Conservation (phyloP, 345 rosid species). For the Diplotaxis tenuifolia region DNA sequence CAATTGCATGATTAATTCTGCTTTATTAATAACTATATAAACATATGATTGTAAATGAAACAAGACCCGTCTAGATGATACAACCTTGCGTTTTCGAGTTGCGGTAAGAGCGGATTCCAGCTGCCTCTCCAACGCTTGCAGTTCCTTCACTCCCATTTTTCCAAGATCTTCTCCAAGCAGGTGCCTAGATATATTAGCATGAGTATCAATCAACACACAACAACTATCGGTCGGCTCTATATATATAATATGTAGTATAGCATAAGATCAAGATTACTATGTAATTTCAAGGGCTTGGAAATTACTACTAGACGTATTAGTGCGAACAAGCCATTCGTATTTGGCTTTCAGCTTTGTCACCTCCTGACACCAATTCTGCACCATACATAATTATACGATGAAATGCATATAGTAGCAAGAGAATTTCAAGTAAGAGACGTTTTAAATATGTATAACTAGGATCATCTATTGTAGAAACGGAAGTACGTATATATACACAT, state of each 20-base stretch:
- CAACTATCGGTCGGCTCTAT: not conserved
- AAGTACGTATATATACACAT: constrained; percentile 11
- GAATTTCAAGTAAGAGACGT: not conserved
- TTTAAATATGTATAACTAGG: not conserved
- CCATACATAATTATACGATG: not conserved
- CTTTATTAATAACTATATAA: not conserved
- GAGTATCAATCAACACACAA: constrained; percentile 9
- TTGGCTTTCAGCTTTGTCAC: constrained; percentile 68
- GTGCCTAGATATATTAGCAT: constrained; percentile 44
- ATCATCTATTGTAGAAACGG: not conserved
- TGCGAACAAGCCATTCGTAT: constrained; percentile 76
- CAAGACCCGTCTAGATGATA: constrained; percentile 13
- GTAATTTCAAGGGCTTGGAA: not conserved
- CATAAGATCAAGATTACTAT: not conserved
- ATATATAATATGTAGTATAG: not conserved
- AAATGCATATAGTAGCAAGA: constrained; percentile 3
- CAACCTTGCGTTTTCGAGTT: constrained; percentile 79
- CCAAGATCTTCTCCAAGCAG: constrained; percentile 93
- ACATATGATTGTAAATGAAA: constrained; percentile 11
- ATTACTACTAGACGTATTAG: constrained; percentile 58
- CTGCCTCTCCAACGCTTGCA: constrained; percentile 74
- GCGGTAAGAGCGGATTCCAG: constrained; percentile 73
- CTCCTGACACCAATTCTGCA: constrained; percentile 80
- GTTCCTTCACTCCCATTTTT: constrained; percentile 65
- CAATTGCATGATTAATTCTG: constrained; percentile 1